phyloP scores from a whole-genome alignment of 345 rosid species.

The Populus deltoides region DNA sequence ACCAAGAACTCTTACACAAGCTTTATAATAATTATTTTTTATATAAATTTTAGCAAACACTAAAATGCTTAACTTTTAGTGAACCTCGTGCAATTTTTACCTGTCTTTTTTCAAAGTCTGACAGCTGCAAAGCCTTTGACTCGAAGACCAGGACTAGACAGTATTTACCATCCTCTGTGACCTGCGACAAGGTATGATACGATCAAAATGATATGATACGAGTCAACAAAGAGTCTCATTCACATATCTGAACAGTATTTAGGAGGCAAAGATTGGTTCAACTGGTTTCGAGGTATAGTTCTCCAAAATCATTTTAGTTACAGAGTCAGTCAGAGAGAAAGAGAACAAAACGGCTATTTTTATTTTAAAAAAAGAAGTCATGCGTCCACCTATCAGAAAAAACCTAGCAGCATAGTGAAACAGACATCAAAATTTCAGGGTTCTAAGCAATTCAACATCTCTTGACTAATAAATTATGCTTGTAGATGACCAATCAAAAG shows the following conservation, averaged over 20 bases:
- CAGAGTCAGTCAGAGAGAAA: not conserved
- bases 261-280: not conserved
- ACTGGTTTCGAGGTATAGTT: not conserved
- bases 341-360: not conserved
- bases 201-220: not conserved
- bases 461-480: not conserved
- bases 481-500: not conserved
- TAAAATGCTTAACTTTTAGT: not conserved
- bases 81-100: conserved; percentile 28
- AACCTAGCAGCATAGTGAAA: not conserved
- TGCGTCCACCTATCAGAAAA: not conserved
- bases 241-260: not conserved
- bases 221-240: not conserved
- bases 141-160: conserved; percentile 67
- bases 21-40: not conserved
- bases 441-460: not conserved
- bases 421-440: not conserved
- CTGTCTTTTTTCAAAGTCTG: conserved; percentile 86
- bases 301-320: not conserved
- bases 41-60: not conserved
- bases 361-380: too few relatives aligned
- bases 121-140: conserved; percentile 70
- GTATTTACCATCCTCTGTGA: conserved; percentile 74
- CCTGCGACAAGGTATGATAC: conserved; percentile 34
- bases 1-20: not conserved